Evolutionary conservation across 164 flowering plant genomes (phyloP), one percentile per base, ranked within the genome.

Genomic region (Vitis amurensis): DNA sequence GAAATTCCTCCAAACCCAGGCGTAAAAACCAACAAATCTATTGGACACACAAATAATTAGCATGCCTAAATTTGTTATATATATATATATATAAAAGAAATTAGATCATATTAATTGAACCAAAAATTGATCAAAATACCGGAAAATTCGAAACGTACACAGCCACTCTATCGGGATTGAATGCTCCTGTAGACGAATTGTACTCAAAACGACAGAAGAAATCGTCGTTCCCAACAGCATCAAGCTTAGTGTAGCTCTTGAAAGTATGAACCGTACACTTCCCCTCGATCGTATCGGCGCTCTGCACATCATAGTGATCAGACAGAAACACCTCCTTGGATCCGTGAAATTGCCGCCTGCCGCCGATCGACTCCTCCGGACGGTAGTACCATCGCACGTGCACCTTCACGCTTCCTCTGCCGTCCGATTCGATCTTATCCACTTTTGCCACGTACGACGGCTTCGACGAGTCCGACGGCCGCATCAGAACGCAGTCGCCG

Each of bases 321-420:
- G 94, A 89, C 60, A 87, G 76, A 64, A 91, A 88, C 19, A 91
- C 75, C 81, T 91, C 97, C 74, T 88, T 91, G 10, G 87, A 79
- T 13, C 97, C 97, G 59, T 89, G 97, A 59, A 89, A 91, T 79
- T 82, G 93, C n/a, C 94, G 61, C 30, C 94, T 79, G 8, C 94
- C 94, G 2, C 91, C 93, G 72, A 86, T 80, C 62, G 97, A 88
- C 71, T 91, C 97, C 84, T 91, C 97, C 59, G 97, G 97, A 59
- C 94, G 82, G 67, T 90, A 92, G 68, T 92, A 92, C 94, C 94
- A 90, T 60, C 89, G 75, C 12, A 86, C 88, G 67, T 77, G 84
- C 8, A 92, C 83, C 77, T 72, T 84, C 23, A 82, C 92, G 78
- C 84, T 76, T 37, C 70, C 82, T 0, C 91, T 91, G 4, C 92